phyloP scores from a whole-genome alignment of 192 early-diverging fungal species.

The Coemansia furcata region DNA sequence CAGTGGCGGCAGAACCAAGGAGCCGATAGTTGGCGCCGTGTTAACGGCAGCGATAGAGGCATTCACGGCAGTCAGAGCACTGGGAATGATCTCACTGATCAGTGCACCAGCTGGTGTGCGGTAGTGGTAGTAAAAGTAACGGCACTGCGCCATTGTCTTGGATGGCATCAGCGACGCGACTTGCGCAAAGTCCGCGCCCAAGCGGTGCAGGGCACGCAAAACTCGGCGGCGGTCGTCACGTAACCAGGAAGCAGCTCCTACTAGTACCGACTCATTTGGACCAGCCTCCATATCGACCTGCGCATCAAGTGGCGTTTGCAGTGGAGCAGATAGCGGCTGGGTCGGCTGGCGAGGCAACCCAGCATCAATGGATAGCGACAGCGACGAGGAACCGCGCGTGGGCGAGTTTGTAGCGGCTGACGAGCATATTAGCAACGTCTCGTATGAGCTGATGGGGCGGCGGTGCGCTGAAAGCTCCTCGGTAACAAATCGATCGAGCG shows the following conservation, averaged over 20 bases:
- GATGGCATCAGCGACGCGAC: conserved; percentile 70
- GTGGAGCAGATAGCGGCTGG: background rate
- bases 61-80: background rate
- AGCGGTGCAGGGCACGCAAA: conserved; percentile 61
- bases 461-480: conserved; percentile 7
- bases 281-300: conserved; percentile 27
- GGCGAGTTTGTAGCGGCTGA: background rate
- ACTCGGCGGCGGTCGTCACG: conserved; percentile 61
- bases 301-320: conserved; percentile 14
- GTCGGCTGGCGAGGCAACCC: background rate
- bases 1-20: conserved; percentile 26
- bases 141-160: conserved; percentile 76
- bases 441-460: conserved; percentile 45
- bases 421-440: conserved; percentile 34
- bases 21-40: conserved; percentile 8
- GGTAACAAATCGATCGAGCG: conserved; percentile 38
- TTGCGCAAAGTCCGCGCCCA: conserved; percentile 68
- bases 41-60: background rate
- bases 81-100: conserved; percentile 28
- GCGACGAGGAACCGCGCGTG: background rate
- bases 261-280: conserved; percentile 22
- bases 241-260: conserved; percentile 43
- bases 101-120: conserved; percentile 51
- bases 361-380: background rate
- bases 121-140: conserved; percentile 75